A percentile compares a stretch with the other conserved stretches of the same genome.
These are phyloP conservation scores for Fusarium sp. DNA, from an alignment of 2,329 filamentous ascomycete species.

Conservation along the genomic window DNA sequence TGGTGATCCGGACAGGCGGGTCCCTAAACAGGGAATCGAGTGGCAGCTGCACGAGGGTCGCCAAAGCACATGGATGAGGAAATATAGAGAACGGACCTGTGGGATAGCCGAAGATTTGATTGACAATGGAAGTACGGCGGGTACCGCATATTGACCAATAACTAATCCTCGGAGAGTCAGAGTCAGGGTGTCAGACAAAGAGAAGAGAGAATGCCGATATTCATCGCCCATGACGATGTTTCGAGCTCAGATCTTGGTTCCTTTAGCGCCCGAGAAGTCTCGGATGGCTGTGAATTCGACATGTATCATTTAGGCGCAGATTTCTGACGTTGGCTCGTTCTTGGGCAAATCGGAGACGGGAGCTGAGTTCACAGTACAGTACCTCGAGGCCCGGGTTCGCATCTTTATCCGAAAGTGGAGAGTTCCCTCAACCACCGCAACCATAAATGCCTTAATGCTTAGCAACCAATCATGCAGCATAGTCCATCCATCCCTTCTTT, in stretches of 20 bases:
- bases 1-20: conserved; percentile 39
- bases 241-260: conserved; percentile 21
- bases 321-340: not conserved
- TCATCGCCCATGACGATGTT: conserved; percentile 28
- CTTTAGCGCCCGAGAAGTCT: conserved; percentile 36
- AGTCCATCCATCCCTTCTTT: conserved; percentile 12
- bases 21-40: conserved; percentile 37
- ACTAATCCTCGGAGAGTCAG: not conserved
- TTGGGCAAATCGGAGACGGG: conserved; percentile 2
- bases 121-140: conserved; percentile 17
- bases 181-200: not conserved
- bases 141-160: not conserved
- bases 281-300: conserved; percentile 26
- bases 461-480: conserved; percentile 10
- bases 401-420: conserved; percentile 16
- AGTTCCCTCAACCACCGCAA: not conserved
- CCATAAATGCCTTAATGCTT: conserved; percentile 7
- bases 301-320: conserved; percentile 18
- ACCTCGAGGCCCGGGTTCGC: not conserved
- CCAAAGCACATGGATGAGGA: conserved; percentile 8
- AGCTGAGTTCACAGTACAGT: not conserved
- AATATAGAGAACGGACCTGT: conserved; percentile 5
- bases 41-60: conserved; percentile 15
- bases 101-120: conserved; percentile 22
- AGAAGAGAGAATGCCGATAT: conserved; percentile 2